A percentile compares a stretch with the other conserved stretches of the same genome.
These are phyloP conservation scores for Jatropha curcas DNA, from an alignment of 345 rosid genomes.

Conservation along the genomic window DNA sequence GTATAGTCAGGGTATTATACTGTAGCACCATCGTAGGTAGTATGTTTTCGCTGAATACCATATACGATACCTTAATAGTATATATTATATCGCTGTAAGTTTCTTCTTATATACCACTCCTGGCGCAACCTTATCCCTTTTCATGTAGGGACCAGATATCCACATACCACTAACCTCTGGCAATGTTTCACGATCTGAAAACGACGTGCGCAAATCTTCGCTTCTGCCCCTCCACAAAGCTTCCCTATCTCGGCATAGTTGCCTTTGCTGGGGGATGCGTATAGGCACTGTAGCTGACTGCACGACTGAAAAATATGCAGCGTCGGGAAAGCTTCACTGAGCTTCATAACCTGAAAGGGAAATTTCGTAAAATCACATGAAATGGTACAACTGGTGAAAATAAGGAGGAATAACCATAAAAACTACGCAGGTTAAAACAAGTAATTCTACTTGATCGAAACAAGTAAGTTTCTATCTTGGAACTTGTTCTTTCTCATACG, in stretches of 20 bases:
- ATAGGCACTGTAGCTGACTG: constrained; percentile 31
- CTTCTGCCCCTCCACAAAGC: constrained; percentile 28
- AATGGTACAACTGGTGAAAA: constrained; percentile 6
- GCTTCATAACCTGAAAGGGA: constrained; percentile 62
- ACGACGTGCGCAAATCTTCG: constrained; percentile 27
- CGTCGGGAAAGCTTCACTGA: constrained; percentile 68
- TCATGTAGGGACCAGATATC: constrained; percentile 35
- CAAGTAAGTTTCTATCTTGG: constrained; percentile 68
- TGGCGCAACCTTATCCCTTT: constrained; percentile 42
- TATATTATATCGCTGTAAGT: no score
- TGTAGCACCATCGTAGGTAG: no score
- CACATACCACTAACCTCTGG: constrained; percentile 29
- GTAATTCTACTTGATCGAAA: constrained; percentile 54
- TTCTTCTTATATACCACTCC: constrained; percentile 27
- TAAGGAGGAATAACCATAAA: constrained; percentile 15
- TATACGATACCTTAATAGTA: no score
- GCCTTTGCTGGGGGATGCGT: constrained; percentile 26
- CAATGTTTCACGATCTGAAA: constrained; percentile 38
- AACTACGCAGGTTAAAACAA: constrained; percentile 18
- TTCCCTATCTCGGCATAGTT: constrained; percentile 31
- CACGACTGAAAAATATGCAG: constrained; percentile 38
- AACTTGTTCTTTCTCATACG: constrained; percentile 63
- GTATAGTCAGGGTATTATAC: no score
- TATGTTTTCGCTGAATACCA: no score
- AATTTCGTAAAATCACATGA: constrained; percentile 1